Conservation (phyloP, 805 yeast genomes). For the Yamadazyma ubonensis region DNA sequence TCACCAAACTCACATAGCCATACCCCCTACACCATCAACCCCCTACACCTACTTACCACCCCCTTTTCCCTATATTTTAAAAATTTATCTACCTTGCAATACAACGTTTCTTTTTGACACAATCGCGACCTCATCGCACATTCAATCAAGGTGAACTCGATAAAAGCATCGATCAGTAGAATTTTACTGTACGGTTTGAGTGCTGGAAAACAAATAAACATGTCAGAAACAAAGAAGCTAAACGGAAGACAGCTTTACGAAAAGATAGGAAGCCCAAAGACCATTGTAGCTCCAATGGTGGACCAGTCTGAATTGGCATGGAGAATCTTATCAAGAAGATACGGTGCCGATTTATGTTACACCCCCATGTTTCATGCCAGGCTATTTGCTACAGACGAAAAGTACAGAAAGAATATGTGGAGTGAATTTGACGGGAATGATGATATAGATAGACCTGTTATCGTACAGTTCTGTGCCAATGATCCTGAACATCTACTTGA, state of each 20-base stretch:
- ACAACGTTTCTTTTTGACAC: background rate
- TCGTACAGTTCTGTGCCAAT: constrained; percentile 96
- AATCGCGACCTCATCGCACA: constrained; percentile 4
- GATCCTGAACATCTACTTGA: constrained; percentile 78
- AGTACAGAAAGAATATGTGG: constrained; percentile 77
- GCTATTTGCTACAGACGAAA: constrained; percentile 78
- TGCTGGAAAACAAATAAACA: background rate
- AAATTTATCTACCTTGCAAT: background rate
- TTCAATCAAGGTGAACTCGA: constrained; percentile 4
- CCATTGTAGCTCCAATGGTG: constrained; percentile 97
- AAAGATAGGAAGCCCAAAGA: constrained; percentile 69
- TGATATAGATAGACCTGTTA: constrained; percentile 72
- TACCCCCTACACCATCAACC: too few relatives aligned
- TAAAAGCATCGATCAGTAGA: constrained; percentile 1
- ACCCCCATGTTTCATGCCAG: constrained; percentile 98
- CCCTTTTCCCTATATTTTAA: background rate
- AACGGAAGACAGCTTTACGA: constrained; percentile 70
- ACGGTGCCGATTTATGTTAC: constrained; percentile 92
- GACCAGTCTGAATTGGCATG: constrained; percentile 96
- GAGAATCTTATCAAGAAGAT: constrained; percentile 79
- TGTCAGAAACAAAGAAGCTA: constrained; percentile 6
- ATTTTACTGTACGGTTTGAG: constrained; percentile 3
- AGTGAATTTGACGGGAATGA: constrained; percentile 68
- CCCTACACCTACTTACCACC: background rate
- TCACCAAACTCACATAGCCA: too few relatives aligned